Evolutionary conservation across 176 grass and related monocot genomes (phyloP), one percentile per base, ranked within the genome.

Genomic region (Urochloa ruziziensis): DNA sequence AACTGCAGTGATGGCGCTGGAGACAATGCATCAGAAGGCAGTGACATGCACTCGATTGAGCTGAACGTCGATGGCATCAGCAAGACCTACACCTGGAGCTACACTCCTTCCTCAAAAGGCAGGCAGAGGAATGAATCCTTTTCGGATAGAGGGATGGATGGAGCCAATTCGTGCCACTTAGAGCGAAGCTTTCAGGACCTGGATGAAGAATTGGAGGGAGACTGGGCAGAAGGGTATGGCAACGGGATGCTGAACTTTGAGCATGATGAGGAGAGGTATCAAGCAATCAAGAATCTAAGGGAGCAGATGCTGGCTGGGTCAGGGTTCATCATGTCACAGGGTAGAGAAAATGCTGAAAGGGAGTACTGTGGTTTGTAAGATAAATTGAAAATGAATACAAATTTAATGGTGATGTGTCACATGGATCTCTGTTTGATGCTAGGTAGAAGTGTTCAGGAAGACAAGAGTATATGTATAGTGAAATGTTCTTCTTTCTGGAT

Each of bases 261-360:
- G 33, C 87, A 89, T 58, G 89, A 92, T n/a, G 89, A 89, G 17
- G 92, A 89, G 84, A 89, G 89, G 46, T 94, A 94, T 60, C 85
- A 85, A 39, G 80, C 88, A 11, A 91, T 94, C 48, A 94, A 94
- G 89, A 83, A 86, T 36, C 88, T 94, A 23, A 94, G 92, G 48
- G 92, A 94, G 54, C 90, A 92, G 66, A 94, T 94, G 92, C 28
- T 94, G 30, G 84, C 92, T 18, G 92, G 92, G 6, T 90, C 89
- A 44, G 89, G 92, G 74, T 84, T 94, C 75, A 37, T 85, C 82
- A 7, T 85, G 75, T 80, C 90, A 70, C 65, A 94, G 51, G 59
- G 79, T 35, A 82, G 42, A 82, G 81, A 83, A 51, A 66, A 67
- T 44, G 42, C 73, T 72, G 76, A 71, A 87, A 65, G 8, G n/a